Evolutionary conservation across 345 rosid species (phyloP).

Genomic region (Draba incana): DNA sequence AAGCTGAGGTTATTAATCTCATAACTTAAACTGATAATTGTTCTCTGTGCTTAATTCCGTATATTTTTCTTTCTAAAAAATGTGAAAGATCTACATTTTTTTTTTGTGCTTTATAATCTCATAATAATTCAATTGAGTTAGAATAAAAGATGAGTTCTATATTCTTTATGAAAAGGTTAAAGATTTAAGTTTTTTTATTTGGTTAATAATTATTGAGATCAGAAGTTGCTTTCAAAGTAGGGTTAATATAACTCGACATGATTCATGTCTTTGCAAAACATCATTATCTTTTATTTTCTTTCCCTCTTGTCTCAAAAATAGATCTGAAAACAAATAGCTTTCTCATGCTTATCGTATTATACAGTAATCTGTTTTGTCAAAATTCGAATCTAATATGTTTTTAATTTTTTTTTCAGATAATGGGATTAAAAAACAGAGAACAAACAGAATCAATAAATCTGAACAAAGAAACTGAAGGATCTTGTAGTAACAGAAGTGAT

Average conservation of each 20-base stretch:
- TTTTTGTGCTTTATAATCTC: not conserved
- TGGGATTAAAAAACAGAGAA: constrained; percentile 86
- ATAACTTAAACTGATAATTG: not conserved
- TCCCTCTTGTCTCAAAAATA: constrained; percentile 26
- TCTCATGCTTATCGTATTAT: constrained; percentile 32
- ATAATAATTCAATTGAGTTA: not conserved
- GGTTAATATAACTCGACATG: constrained; percentile 33
- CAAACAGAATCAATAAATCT: constrained; percentile 85
- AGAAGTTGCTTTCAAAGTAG: constrained; percentile 39
- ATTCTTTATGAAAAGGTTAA: constrained; percentile 10
- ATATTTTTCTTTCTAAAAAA: not conserved
- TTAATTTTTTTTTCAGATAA: constrained; percentile 51
- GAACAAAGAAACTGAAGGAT: constrained; percentile 94
- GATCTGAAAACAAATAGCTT: constrained; percentile 30
- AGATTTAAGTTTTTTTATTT: not conserved
- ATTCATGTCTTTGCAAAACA: constrained; percentile 35
- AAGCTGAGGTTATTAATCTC: constrained; percentile 64
- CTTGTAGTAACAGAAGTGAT: constrained; percentile 91
- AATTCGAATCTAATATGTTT: not conserved
- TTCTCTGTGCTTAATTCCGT: not conserved
- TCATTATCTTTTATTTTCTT: constrained; percentile 24
- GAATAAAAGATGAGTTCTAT: not conserved
- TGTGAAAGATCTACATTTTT: constrained; percentile 2
- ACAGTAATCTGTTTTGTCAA: constrained; percentile 24
- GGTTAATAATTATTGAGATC: constrained; percentile 25